Evolutionary conservation across 2,329 filamentous ascomycete species (phyloP).

Genomic region (Ceratocystis harringtonii): DNA sequence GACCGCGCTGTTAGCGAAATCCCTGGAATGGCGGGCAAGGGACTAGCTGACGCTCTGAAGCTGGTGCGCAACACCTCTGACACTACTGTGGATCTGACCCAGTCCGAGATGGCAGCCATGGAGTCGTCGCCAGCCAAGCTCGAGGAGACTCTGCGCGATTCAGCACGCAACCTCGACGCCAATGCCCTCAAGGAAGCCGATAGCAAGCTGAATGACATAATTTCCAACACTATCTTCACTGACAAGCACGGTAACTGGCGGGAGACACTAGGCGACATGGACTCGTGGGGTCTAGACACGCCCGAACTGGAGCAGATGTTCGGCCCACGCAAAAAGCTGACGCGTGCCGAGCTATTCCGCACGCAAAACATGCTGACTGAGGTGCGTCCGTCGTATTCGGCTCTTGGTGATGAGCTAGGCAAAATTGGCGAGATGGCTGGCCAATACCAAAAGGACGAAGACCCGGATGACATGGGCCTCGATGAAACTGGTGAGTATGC

Average conservation of each 20-base stretch:
- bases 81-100: conserved; percentile 34
- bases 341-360: conserved; percentile 15
- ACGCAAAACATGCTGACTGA: conserved; percentile 17
- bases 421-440: conserved; percentile 39
- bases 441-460: conserved; percentile 33
- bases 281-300: conserved; percentile 21
- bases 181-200: conserved; percentile 15
- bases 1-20: conserved; percentile 41
- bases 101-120: conserved; percentile 35
- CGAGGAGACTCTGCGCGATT: conserved; percentile 9
- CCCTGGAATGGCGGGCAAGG: conserved; percentile 28
- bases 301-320: conserved; percentile 17
- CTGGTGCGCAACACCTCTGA: conserved; percentile 29
- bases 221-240: conserved; percentile 16
- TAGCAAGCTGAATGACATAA: conserved; percentile 14
- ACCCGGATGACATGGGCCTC: conserved; percentile 35
- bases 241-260: conserved; percentile 24
- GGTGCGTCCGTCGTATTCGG: conserved; percentile 17
- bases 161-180: conserved; percentile 9
- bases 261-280: conserved; percentile 23
- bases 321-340: conserved; percentile 15
- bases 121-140: conserved; percentile 32
- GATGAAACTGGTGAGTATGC: conserved; percentile 38
- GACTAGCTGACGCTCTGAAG: conserved; percentile 30
- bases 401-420: conserved; percentile 31